These are phyloP conservation scores for Aureobasidium sp. DNA, from an alignment of 2,329 filamentous ascomycete species.

Conservation along the genomic window DNA sequence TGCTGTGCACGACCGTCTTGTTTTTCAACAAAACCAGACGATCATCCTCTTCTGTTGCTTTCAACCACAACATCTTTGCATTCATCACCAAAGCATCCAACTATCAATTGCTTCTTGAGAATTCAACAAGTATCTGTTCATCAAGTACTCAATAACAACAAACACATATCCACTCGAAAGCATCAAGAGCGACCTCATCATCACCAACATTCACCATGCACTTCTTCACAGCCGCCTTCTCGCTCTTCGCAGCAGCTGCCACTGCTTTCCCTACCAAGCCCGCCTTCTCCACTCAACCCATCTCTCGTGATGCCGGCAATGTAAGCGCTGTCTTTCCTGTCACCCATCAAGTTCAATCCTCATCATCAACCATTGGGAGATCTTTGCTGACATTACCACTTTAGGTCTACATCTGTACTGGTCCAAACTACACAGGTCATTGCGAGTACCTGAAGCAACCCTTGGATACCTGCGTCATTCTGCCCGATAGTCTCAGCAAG, in stretches of 20 bases:
- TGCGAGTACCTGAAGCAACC: background rate
- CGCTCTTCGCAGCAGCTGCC: conserved; percentile 7
- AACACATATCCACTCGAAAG: background rate
- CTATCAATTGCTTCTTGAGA: background rate
- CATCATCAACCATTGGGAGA: background rate
- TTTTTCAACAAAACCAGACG: background rate
- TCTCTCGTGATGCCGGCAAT: background rate
- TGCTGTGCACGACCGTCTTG: conserved; percentile 2
- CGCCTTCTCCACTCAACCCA: background rate
- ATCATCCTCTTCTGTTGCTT: background rate
- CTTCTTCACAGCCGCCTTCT: conserved; percentile 6
- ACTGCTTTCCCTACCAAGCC: conserved; percentile 11
- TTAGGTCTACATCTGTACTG: conserved; percentile 10
- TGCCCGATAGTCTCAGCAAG: background rate
- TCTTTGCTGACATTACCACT: background rate
- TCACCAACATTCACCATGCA: conserved; percentile 11
- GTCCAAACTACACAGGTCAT: conserved; percentile 5
- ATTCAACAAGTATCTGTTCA: background rate
- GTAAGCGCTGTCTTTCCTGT: background rate
- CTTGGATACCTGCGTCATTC: conserved; percentile 7
- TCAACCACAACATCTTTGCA: background rate
- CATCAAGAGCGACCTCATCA: background rate
- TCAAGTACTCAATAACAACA: background rate
- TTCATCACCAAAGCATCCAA: background rate
- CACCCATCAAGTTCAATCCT: background rate